These are phyloP conservation scores for Paraconiothyrium brasiliense DNA, from an alignment of 2,329 filamentous ascomycete species.

Conservation along the genomic window DNA sequence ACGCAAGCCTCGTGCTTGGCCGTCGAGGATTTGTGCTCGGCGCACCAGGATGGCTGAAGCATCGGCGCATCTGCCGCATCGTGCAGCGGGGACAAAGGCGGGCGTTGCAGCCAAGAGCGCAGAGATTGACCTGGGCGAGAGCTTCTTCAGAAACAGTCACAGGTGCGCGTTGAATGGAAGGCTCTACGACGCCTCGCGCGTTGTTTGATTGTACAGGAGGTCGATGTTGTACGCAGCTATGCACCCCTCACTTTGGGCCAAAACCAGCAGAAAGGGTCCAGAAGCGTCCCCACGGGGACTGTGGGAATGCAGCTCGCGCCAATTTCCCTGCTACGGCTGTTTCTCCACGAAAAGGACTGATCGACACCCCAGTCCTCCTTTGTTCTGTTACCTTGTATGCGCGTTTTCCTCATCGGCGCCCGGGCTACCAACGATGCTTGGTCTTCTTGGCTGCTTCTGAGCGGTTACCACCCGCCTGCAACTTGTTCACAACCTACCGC, in stretches of 20 bases:
- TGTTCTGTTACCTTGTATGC: conserved; percentile 30
- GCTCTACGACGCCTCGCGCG: conserved; percentile 35
- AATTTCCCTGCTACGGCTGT: not conserved
- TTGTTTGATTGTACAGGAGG: conserved; percentile 4
- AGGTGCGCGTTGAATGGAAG: conserved; percentile 26
- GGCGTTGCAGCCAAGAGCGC: conserved; percentile 33
- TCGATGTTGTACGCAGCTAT: conserved; percentile 18
- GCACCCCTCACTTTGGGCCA: not conserved
- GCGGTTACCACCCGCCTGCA: conserved; percentile 37
- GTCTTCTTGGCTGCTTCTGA: conserved; percentile 35
- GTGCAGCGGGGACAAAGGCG: conserved; percentile 33
- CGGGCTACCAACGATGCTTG: conserved; percentile 35
- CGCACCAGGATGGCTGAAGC: conserved; percentile 31
- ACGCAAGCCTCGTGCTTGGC: conserved; percentile 43
- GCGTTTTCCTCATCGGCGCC: conserved; percentile 16
- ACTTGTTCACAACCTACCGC: conserved; percentile 29
- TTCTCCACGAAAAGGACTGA: conserved; percentile 18
- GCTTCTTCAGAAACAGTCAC: conserved; percentile 31
- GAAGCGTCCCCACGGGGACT: not conserved
- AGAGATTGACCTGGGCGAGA: conserved; percentile 27
- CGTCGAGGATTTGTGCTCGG: conserved; percentile 37
- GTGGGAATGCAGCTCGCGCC: conserved; percentile 9
- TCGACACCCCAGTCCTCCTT: conserved; percentile 18
- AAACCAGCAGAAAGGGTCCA: not conserved
- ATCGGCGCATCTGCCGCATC: conserved; percentile 28